phyloP scores from a whole-genome alignment of 805 yeast species.

The Yamadazyma olivae region DNA sequence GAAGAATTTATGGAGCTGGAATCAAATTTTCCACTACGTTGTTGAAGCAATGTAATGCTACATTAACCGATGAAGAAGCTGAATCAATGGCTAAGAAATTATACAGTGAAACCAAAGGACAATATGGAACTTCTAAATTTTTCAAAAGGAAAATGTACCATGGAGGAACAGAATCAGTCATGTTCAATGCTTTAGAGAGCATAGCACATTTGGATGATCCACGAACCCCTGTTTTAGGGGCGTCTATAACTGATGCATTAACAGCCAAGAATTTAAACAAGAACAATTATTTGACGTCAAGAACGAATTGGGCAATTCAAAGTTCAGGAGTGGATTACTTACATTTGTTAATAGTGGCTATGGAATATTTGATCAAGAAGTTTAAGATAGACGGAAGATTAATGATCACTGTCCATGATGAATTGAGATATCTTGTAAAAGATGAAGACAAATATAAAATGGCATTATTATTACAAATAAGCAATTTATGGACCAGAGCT shows the following conservation, averaged over 20 bases:
- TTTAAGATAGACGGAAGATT: conserved; percentile 74
- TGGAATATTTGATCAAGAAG: conserved; percentile 73
- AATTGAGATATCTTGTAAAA: conserved; percentile 74
- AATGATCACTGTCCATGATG: conserved; percentile 91
- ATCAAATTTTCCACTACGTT: conserved; percentile 83
- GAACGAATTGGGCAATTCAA: conserved; percentile 98
- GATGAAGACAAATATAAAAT: conserved; percentile 72
- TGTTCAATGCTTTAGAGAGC: conserved; percentile 83
- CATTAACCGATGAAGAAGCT: conserved; percentile 65
- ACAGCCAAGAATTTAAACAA: conserved; percentile 60
- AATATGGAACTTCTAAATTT: conserved; percentile 16
- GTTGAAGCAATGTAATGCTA: conserved; percentile 78
- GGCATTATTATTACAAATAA: conserved; percentile 81
- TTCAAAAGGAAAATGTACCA: conserved; percentile 47
- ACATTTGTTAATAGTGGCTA: conserved; percentile 77
- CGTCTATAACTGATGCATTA: conserved; percentile 87
- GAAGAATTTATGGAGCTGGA: conserved; percentile 98
- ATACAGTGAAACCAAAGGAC: conserved; percentile 84
- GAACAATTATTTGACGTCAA: conserved; percentile 73
- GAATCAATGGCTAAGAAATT: conserved; percentile 57
- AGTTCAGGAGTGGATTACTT: conserved; percentile 97
- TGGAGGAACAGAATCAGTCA: conserved; percentile 93
- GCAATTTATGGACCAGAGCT: conserved; percentile 94
- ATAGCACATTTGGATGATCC: conserved; percentile 83
- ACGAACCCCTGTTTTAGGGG: conserved; percentile 87